Conservation (phyloP, 2,329 filamentous ascomycete genomes). For the Colletotrichum orchidophilum region DNA sequence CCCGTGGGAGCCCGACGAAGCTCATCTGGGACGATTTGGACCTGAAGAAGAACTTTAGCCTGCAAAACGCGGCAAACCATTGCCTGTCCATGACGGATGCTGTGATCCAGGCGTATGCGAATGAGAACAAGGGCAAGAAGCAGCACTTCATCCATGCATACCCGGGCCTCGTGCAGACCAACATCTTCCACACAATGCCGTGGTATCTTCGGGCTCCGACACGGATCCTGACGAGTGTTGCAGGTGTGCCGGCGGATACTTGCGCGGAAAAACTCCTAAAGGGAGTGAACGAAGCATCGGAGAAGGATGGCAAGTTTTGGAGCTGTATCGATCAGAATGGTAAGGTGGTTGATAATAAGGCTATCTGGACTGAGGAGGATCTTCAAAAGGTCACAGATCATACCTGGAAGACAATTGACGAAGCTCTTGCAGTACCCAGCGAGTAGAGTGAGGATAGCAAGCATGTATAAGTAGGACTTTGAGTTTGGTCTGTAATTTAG, state of each 20-base stretch:
- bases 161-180: conserved; percentile 50
- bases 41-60: conserved; percentile 45
- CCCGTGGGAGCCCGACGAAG: conserved; percentile 42
- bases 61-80: conserved; percentile 46
- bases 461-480: not conserved
- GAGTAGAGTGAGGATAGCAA: not conserved
- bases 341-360: conserved; percentile 37
- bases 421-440: not conserved
- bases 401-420: conserved; percentile 43
- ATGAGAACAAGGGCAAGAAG: conserved; percentile 37
- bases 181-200: conserved; percentile 42
- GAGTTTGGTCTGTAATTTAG: not conserved
- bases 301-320: conserved; percentile 38
- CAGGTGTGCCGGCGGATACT: conserved; percentile 39
- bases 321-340: conserved; percentile 44
- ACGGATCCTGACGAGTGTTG: conserved; percentile 30
- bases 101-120: conserved; percentile 46
- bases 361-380: conserved; percentile 41
- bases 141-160: conserved; percentile 51
- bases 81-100: conserved; percentile 50
- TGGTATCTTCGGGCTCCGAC: conserved; percentile 38
- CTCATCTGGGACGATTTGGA: conserved; percentile 52
- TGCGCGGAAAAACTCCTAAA: conserved; percentile 42
- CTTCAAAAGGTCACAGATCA: conserved; percentile 41
- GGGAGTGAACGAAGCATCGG: conserved; percentile 33